A percentile compares a stretch with the other conserved stretches of the same genome.
Evolutionary conservation across 2,329 filamentous ascomycete species (phyloP).

Genomic region (Aspergillus tanneri): DNA sequence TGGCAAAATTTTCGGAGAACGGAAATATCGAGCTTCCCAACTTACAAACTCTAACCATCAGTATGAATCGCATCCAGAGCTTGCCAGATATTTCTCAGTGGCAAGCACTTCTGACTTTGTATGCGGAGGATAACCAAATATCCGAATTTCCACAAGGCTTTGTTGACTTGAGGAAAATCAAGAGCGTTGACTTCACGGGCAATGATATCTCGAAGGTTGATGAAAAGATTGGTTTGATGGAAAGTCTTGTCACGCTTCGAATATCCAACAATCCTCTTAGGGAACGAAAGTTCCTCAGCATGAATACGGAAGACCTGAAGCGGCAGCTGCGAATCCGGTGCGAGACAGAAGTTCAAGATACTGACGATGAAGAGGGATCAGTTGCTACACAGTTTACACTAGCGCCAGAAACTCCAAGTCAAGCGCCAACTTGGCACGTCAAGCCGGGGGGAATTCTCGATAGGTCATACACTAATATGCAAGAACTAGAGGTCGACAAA

Average conservation of each 20-base stretch:
- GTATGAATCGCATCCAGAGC: constrained; percentile 71
- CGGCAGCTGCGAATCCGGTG: constrained; percentile 63
- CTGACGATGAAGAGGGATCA: constrained; percentile 40
- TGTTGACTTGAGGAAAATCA: constrained; percentile 63
- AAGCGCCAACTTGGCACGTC: constrained; percentile 36
- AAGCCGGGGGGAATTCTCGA: constrained; percentile 58
- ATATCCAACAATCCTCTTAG: constrained; percentile 86
- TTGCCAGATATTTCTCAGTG: constrained; percentile 76
- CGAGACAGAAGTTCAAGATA: constrained; percentile 52
- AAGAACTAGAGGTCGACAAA: constrained; percentile 53
- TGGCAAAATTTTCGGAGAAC: constrained; percentile 55
- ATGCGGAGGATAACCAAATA: constrained; percentile 80
- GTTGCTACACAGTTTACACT: constrained; percentile 44
- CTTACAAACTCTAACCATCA: constrained; percentile 72
- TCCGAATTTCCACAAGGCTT: constrained; percentile 74
- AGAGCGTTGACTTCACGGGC: constrained; percentile 76
- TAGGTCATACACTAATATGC: constrained; percentile 64
- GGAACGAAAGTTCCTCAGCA: constrained; percentile 80
- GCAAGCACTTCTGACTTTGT: constrained; percentile 69
- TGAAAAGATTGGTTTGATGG: constrained; percentile 75
- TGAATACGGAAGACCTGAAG: constrained; percentile 79
- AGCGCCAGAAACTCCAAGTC: constrained; percentile 45
- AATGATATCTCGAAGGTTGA: constrained; percentile 80
- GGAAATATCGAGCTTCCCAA: constrained; percentile 64
- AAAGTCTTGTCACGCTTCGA: constrained; percentile 69